Evolutionary conservation across 768 basidiomycete species (phyloP).

Genomic region (Leccinum obscurum): DNA sequence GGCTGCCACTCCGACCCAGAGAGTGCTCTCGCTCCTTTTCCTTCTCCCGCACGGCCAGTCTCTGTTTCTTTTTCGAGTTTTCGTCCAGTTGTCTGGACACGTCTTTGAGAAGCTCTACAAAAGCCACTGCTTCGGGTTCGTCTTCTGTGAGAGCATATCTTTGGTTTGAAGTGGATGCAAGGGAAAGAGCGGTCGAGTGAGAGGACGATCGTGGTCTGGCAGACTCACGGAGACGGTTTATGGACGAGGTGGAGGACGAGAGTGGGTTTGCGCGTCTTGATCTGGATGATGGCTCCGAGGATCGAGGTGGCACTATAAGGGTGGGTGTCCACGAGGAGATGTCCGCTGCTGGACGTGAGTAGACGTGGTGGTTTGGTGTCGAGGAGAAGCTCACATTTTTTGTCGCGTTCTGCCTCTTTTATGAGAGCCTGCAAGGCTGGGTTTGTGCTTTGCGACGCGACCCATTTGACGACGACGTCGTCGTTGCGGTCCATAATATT

Average conservation of each 20-base stretch:
- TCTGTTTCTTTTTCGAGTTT: conserved; percentile 30
- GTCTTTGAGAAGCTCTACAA: conserved; percentile 28
- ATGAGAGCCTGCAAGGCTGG: conserved; percentile 28
- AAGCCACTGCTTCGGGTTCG: conserved; percentile 25
- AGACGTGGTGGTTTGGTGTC: background rate
- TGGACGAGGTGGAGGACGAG: conserved; percentile 22
- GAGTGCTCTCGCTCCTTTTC: conserved; percentile 13
- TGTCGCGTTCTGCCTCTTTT: conserved; percentile 29
- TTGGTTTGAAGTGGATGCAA: conserved; percentile 1
- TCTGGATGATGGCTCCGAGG: conserved; percentile 3
- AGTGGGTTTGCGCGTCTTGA: conserved; percentile 17
- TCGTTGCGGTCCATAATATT: conserved; percentile 16
- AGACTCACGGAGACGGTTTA: conserved; percentile 11
- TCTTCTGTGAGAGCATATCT: conserved; percentile 13
- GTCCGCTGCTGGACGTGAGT: background rate
- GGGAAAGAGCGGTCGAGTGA: conserved; percentile 7
- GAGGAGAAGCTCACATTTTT: conserved; percentile 16
- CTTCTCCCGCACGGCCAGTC: conserved; percentile 9
- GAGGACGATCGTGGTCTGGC: conserved; percentile 22
- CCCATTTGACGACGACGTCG: conserved; percentile 26
- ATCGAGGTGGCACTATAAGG: background rate
- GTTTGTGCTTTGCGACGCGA: conserved; percentile 25
- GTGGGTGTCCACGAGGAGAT: background rate
- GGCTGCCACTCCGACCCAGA: background rate
- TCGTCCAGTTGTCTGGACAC: conserved; percentile 23